A percentile compares a stretch with the other conserved stretches of the same genome.
These are phyloP conservation scores for Nicotiana benthamiana DNA, from an alignment of 257 asterid species.

Conservation along the genomic window DNA sequence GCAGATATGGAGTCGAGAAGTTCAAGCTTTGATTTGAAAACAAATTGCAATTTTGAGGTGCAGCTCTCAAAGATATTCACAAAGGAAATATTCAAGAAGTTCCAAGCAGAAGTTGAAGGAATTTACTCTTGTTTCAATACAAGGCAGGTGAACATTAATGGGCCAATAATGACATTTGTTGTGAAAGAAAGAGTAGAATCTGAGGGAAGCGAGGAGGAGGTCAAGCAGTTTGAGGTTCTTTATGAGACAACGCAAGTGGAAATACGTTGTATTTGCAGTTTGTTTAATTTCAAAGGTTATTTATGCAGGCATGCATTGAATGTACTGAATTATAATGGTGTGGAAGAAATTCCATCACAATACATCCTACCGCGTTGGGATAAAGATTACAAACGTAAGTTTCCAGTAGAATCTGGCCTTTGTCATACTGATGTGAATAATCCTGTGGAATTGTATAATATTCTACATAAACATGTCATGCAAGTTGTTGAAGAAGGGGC, in stretches of 20 bases:
- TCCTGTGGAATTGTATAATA: constrained; percentile 24
- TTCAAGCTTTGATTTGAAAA: constrained; percentile 32
- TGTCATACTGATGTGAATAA: constrained; percentile 23
- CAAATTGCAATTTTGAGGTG: constrained; percentile 47
- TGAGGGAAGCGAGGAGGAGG: constrained; percentile 35
- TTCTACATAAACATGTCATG: constrained; percentile 25
- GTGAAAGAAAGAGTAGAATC: constrained; percentile 38
- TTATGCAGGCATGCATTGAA: constrained; percentile 53
- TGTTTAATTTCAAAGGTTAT: constrained; percentile 47
- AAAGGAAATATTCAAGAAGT: constrained; percentile 42
- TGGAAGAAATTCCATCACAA: constrained; percentile 45
- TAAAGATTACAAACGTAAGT: constrained; percentile 30
- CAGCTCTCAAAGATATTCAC: constrained; percentile 52
- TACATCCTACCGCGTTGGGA: constrained; percentile 47
- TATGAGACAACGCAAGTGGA: constrained; percentile 42
- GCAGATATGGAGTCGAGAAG: constrained; percentile 46
- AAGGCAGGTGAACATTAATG: constrained; percentile 33
- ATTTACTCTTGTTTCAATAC: constrained; percentile 47
- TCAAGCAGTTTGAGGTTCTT: constrained; percentile 43
- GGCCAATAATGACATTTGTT: constrained; percentile 37
- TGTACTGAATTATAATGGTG: constrained; percentile 47
- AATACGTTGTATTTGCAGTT: constrained; percentile 50
- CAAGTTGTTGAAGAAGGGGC: constrained; percentile 46
- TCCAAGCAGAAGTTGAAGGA: constrained; percentile 45
- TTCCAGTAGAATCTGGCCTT: constrained; percentile 4